A percentile compares a stretch with the other conserved stretches of the same genome.
phyloP scores from a whole-genome alignment of 164 flowering plant species.

The Chimonanthus praecox region DNA sequence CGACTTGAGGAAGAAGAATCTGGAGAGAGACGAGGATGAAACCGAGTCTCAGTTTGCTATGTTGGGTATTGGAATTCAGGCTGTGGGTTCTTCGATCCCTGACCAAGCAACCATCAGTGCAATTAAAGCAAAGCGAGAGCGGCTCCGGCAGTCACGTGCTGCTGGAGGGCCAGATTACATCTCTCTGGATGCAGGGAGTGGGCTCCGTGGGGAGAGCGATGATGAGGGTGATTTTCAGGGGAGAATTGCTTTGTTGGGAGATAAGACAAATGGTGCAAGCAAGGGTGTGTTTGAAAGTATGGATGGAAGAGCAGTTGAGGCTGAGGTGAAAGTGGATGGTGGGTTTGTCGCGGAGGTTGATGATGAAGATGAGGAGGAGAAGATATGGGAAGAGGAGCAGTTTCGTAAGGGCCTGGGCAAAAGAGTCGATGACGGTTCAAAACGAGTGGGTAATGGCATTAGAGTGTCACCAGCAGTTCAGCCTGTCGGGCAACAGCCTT shows the following conservation, averaged over 20 bases:
- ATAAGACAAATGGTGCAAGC: conserved; percentile 30
- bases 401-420: conserved; percentile 85
- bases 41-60: conserved; percentile 28
- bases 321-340: conserved; percentile 17
- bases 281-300: conserved; percentile 74
- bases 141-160: conserved; percentile 53
- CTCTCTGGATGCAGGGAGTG: conserved; percentile 70
- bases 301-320: conserved; percentile 29
- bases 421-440: conserved; percentile 66
- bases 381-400: conserved; percentile 97
- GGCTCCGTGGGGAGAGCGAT: conserved; percentile 69
- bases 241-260: conserved; percentile 73
- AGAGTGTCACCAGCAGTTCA: conserved; percentile 16
- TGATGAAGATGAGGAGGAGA: conserved; percentile 77
- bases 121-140: conserved; percentile 74
- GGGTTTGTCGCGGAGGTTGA: conserved; percentile 29
- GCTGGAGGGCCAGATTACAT: conserved; percentile 61
- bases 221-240: conserved; percentile 83
- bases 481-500: conserved; percentile 26
- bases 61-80: conserved; percentile 34
- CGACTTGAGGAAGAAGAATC: conserved; percentile 20
- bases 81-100: conserved; percentile 28
- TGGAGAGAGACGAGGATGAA: conserved; percentile 27
- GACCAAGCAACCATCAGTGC: conserved; percentile 67
- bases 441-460: conserved; percentile 24